Base-by-base conservation (phyloP, 371 early-diverging fungal species). In the Mucor lusitanicus region DNA sequence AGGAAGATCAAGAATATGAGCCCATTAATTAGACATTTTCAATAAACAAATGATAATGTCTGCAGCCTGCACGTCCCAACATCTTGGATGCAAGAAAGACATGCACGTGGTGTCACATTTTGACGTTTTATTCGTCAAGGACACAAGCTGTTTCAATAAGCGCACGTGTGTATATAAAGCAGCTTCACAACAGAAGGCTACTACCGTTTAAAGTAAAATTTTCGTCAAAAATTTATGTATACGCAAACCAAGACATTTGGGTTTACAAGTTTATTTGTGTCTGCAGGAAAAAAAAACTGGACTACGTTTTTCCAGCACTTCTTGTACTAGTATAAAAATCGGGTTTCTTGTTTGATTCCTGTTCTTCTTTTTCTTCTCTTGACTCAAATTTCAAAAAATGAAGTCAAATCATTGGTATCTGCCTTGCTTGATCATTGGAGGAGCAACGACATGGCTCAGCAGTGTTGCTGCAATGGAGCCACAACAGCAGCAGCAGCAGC, bases 91-190 rank as follows among this genome's bases (percentile, higher is more conserved):
- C 2, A 63, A 63, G 6, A 54, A 17, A 5, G 35, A 27, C 11
- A 35, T 23, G 39, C 64, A 55, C 56, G 64, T 63, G 64, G 64
- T 54, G 42, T 63, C 56, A 42, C 42, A 63, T 23, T 54, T 63
- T 39, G 37, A 62, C 53, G 13, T 63, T 27, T 63, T 21, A 40
- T 63, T 54, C 56, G 40, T 17, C 23, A 32, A 21, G 2, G 32
- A 28, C 11, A 30, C 33, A 27, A 53, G 15, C 8, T 44, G 6
- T 44, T 44, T 44, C 19, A 44, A 44, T 50, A 50, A 3, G 50
- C 50, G 50, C 50, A 25, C 25, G 50, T 50, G 50, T 50, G 23
- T 6, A 30, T 6, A 30, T 21, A 25, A 25, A 50, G 21, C 50
- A 44, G 19, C 23, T 6, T 3, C 4, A 50, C 23, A 50, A 23